Conservation (phyloP, 2,329 filamentous ascomycete genomes). For the Fusarium protoensiforme region DNA sequence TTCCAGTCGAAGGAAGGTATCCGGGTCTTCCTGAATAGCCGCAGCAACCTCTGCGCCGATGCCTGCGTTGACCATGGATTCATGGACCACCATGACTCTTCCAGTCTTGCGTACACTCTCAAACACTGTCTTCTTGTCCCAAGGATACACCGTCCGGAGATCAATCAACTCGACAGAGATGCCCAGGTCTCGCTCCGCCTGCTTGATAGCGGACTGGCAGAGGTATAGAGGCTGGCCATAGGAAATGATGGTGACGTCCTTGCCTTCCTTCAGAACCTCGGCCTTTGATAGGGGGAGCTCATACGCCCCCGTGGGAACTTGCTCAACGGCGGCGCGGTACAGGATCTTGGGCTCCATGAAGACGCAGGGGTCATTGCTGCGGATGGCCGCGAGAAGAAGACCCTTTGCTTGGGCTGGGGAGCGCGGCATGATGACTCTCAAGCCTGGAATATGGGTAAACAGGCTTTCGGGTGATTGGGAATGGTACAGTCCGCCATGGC, state of each 20-base stretch:
- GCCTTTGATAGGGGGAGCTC: conserved; percentile 88
- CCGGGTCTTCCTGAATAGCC: conserved; percentile 80
- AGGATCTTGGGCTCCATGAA: conserved; percentile 96
- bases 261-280: conserved; percentile 83
- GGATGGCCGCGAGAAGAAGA: conserved; percentile 79
- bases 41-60: conserved; percentile 91
- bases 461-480: conserved; percentile 89
- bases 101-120: conserved; percentile 89
- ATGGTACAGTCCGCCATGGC: conserved; percentile 89
- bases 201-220: conserved; percentile 80
- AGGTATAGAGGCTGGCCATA: conserved; percentile 92
- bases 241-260: conserved; percentile 84
- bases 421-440: conserved; percentile 86
- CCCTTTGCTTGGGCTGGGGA: conserved; percentile 92
- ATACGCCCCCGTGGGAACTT: conserved; percentile 85
- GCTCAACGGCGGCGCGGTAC: conserved; percentile 90
- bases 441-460: conserved; percentile 88
- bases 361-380: conserved; percentile 85
- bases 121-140: conserved; percentile 85
- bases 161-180: conserved; percentile 87
- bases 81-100: conserved; percentile 87
- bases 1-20: conserved; percentile 84
- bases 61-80: conserved; percentile 90
- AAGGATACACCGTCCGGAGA: conserved; percentile 88
- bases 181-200: conserved; percentile 79